Conservation (phyloP, 2,329 filamentous ascomycete species). For the Phyllosticta citriasiana region DNA sequence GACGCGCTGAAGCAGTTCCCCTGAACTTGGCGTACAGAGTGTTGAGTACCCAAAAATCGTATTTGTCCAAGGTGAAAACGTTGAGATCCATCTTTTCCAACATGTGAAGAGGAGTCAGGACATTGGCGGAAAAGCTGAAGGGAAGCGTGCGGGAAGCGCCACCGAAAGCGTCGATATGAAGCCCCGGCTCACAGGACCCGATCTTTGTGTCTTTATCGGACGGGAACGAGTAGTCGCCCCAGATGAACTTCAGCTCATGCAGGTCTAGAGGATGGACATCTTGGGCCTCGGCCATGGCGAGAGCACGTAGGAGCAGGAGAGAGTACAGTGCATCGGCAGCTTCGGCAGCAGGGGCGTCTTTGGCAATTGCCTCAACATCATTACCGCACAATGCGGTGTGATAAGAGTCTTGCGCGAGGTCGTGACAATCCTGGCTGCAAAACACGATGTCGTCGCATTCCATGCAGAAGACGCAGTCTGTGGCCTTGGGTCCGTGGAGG, state of each 20-base stretch:
- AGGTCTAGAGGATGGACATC: constrained; percentile 49
- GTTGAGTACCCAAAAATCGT: constrained; percentile 79
- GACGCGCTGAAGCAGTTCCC: constrained; percentile 79
- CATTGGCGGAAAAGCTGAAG: constrained; percentile 68
- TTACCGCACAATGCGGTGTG: constrained; percentile 49
- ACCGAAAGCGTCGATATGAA: constrained; percentile 15
- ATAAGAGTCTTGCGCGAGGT: constrained; percentile 45
- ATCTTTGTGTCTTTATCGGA: not conserved
- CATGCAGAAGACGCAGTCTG: constrained; percentile 37
- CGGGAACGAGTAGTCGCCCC: constrained; percentile 46
- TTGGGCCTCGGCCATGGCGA: constrained; percentile 53
- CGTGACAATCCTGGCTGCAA: constrained; percentile 47
- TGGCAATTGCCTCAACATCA: constrained; percentile 47
- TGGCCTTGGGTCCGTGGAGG: constrained; percentile 10
- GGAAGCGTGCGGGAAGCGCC: constrained; percentile 51
- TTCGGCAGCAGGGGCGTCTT: constrained; percentile 46
- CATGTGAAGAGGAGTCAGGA: constrained; percentile 64
- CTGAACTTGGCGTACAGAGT: constrained; percentile 89
- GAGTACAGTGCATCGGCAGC: constrained; percentile 52
- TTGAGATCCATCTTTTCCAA: constrained; percentile 79
- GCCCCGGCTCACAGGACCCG: constrained; percentile 1
- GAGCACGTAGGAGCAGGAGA: constrained; percentile 46
- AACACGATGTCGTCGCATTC: constrained; percentile 51
- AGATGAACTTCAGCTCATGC: constrained; percentile 52
- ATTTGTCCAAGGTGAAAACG: constrained; percentile 46